Conservation (phyloP, 2,329 filamentous ascomycete genomes). For the Neurospora crassa region DNA sequence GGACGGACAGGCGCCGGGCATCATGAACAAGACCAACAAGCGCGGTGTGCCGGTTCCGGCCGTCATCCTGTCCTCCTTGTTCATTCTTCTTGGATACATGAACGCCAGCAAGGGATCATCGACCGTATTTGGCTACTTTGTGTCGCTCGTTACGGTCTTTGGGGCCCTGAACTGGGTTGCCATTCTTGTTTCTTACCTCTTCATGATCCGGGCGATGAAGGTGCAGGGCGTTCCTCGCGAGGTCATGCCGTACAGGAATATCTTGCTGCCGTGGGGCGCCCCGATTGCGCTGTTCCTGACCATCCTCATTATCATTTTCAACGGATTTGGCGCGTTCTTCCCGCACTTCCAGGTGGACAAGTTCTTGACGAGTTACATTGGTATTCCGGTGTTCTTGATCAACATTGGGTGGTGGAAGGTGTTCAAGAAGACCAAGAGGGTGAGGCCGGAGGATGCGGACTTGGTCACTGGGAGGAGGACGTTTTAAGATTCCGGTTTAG, state of each 20-base stretch:
- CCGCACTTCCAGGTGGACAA: constrained; percentile 51
- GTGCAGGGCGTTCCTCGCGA: constrained; percentile 26
- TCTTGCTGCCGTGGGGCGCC: constrained; percentile 29
- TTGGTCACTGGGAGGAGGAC: constrained; percentile 39
- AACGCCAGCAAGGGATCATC: constrained; percentile 27
- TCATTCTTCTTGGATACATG: constrained; percentile 30
- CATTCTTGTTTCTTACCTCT: constrained; percentile 29
- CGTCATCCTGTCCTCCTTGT: constrained; percentile 26
- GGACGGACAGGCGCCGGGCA: constrained; percentile 29
- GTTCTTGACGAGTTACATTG: constrained; percentile 50
- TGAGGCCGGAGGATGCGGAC: constrained; percentile 44
- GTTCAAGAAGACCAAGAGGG: constrained; percentile 44
- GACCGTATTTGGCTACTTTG: constrained; percentile 32
- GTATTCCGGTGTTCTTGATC: constrained; percentile 35
- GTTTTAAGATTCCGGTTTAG: not conserved
- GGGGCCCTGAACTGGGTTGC: constrained; percentile 35
- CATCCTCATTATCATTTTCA: constrained; percentile 46
- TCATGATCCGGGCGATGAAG: constrained; percentile 27
- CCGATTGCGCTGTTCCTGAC: constrained; percentile 26
- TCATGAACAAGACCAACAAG: constrained; percentile 26
- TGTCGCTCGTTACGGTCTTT: constrained; percentile 33
- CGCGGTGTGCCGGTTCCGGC: constrained; percentile 31
- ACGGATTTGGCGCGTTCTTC: constrained; percentile 55
- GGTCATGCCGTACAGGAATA: constrained; percentile 28
- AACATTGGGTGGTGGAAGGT: constrained; percentile 57